These are phyloP conservation scores for Sclerotinia nivalis DNA, from an alignment of 2,329 filamentous ascomycete species.

Conservation along the genomic window DNA sequence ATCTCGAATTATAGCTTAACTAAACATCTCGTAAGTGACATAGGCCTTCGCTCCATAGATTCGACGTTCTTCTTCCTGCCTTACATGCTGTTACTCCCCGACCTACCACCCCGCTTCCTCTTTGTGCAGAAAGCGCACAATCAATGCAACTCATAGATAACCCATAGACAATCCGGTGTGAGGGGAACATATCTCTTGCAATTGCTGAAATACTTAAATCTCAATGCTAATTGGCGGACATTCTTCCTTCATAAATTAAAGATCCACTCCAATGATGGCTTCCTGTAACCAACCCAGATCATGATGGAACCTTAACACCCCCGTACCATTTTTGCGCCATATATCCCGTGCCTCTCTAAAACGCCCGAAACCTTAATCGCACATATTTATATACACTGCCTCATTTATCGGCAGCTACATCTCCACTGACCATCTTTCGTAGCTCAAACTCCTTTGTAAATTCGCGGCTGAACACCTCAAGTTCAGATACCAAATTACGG, in stretches of 20 bases:
- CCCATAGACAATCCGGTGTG: background rate
- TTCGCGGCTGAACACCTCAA: conserved; percentile 77
- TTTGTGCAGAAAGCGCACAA: background rate
- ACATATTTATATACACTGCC: conserved; percentile 8
- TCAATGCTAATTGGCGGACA: conserved; percentile 1
- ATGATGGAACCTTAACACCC: background rate
- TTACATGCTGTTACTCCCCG: background rate
- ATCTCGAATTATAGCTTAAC: background rate
- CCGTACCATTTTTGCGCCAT: conserved; percentile 10
- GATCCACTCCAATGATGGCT: background rate
- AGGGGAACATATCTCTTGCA: conserved; percentile 1
- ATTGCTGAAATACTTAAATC: conserved; percentile 4
- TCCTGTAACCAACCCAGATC: conserved; percentile 5
- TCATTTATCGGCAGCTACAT: conserved; percentile 29
- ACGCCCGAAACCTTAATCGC: conserved; percentile 1
- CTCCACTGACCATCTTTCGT: conserved; percentile 72
- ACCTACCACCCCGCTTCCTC: background rate
- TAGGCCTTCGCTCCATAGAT: background rate
- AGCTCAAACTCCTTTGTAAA: conserved; percentile 93
- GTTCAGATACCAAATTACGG: conserved; percentile 77
- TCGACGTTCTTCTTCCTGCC: background rate
- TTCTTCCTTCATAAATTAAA: background rate
- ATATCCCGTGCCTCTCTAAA: background rate
- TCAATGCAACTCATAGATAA: background rate
- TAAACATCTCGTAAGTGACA: background rate